phyloP scores from a whole-genome alignment of 139 green algal species.

The Chlamydomonas sphaeroides region DNA sequence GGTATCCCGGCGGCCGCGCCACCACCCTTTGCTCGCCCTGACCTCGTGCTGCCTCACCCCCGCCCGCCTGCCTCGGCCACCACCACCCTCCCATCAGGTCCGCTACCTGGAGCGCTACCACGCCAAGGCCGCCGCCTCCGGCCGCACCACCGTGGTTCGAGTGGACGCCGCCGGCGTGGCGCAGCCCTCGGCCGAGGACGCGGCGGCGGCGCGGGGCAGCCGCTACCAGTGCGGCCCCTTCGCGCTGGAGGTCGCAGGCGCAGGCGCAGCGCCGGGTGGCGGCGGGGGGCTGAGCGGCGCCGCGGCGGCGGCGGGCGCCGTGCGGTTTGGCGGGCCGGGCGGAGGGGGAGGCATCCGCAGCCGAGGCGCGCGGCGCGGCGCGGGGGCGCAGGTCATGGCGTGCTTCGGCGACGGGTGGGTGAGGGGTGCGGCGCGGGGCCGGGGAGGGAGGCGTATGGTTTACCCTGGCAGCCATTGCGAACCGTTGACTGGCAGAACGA shows the following conservation, averaged over 20 bases:
- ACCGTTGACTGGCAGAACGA: no score
- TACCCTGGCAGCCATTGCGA: no score
- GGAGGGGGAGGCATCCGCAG: constrained; percentile 19
- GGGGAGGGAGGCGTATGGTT: no score
- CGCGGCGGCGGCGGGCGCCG: background rate
- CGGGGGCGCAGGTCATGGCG: background rate
- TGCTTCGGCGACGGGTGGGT: constrained; percentile 33
- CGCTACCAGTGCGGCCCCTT: constrained; percentile 61
- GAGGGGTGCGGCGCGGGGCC: no score
- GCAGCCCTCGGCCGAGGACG: background rate
- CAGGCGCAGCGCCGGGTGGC: background rate
- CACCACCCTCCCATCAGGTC: constrained; percentile 44
- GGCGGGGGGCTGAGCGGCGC: background rate
- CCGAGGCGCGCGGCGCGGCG: constrained; percentile 17
- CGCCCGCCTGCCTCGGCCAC: no score
- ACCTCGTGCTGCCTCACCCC: no score
- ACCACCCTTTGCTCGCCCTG: no score
- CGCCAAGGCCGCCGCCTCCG: constrained; percentile 13
- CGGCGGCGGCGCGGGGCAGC: constrained; percentile 8
- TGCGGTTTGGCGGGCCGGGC: background rate
- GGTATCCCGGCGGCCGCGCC: no score
- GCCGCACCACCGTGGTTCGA: constrained; percentile 26
- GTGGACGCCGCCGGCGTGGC: constrained; percentile 44
- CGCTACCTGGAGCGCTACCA: constrained; percentile 64
- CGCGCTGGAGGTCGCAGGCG: constrained; percentile 44